A percentile compares a stretch with the other conserved stretches of the same genome.
Evolutionary conservation across 2,329 filamentous ascomycete genomes (phyloP).

Genomic region (Hortaea werneckii): DNA sequence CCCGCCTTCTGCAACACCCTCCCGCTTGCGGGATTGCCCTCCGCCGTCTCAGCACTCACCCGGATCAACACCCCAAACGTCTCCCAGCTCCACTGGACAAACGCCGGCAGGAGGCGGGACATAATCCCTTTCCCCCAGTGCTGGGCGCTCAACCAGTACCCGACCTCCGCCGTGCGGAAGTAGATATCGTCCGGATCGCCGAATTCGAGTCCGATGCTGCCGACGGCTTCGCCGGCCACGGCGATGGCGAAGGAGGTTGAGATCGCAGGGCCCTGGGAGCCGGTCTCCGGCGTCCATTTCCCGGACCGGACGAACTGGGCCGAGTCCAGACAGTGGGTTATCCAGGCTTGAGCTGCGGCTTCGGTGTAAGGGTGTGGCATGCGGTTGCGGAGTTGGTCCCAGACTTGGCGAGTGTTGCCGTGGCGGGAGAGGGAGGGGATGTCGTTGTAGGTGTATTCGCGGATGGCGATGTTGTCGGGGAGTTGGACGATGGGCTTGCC

Average conservation of each 20-base stretch:
- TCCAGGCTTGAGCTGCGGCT: conserved; percentile 25
- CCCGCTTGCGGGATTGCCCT: conserved; percentile 27
- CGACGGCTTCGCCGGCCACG: conserved; percentile 23
- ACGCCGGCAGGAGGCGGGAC: conserved; percentile 23
- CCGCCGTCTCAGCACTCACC: conserved; percentile 22
- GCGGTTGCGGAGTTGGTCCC: conserved; percentile 27
- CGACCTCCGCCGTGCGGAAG: conserved; percentile 29
- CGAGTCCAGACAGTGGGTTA: conserved; percentile 17
- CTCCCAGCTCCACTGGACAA: conserved; percentile 28
- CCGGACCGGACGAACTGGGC: conserved; percentile 10
- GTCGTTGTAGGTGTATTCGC: conserved; percentile 26
- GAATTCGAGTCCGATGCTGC: conserved; percentile 28
- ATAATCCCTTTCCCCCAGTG: conserved; percentile 26
- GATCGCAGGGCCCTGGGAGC: conserved; percentile 9
- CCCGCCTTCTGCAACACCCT: conserved; percentile 29
- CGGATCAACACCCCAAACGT: conserved; percentile 20
- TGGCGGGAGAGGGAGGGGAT: conserved; percentile 15
- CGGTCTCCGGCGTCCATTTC: conserved; percentile 9
- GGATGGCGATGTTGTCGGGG: conserved; percentile 10
- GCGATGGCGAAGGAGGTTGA: conserved; percentile 15
- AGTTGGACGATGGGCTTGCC: conserved; percentile 3
- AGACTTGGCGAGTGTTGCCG: conserved; percentile 24
- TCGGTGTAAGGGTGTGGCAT: conserved; percentile 33
- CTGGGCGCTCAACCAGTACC: conserved; percentile 33
- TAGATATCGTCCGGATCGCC: conserved; percentile 21